Evolutionary conservation across 1,139 yeast genomes (phyloP).

Genomic region (Zygoascus hellenicus): DNA sequence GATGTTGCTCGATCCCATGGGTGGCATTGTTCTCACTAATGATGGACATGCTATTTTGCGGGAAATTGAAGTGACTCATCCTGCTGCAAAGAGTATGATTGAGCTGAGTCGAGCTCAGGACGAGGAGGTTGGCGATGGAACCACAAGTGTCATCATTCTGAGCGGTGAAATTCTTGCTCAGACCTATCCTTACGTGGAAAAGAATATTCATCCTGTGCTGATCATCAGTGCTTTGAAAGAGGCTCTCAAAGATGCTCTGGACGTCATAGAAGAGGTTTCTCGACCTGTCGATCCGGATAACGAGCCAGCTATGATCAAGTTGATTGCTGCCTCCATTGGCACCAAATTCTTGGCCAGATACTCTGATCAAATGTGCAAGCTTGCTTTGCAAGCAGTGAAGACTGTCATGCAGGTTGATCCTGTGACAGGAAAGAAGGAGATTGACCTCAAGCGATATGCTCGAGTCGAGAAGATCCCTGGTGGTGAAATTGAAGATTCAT

Average conservation of each 20-base stretch:
- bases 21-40: conserved; percentile 94
- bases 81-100: conserved; percentile 98
- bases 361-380: conserved; percentile 86
- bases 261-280: conserved; percentile 78
- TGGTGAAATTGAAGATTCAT: conserved; percentile 87
- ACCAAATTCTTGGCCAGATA: conserved; percentile 91
- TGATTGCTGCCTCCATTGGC: conserved; percentile 89
- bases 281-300: conserved; percentile 77
- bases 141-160: conserved; percentile 83
- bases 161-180: conserved; percentile 98
- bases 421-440: conserved; percentile 59
- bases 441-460: conserved; percentile 88
- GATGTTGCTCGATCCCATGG: conserved; percentile 98
- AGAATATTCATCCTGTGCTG: conserved; percentile 94
- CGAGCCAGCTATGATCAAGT: conserved; percentile 79
- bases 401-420: conserved; percentile 57
- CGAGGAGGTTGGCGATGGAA: conserved; percentile 99
- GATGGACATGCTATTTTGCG: conserved; percentile 96
- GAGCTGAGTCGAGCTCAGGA: conserved; percentile 97
- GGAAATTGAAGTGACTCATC: conserved; percentile 93
- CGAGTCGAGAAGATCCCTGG: conserved; percentile 96
- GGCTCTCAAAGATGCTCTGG: conserved; percentile 86
- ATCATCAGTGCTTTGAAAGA: conserved; percentile 91
- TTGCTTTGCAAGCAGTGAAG: conserved; percentile 83
- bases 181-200: conserved; percentile 86